These are phyloP conservation scores for Zygnema cylindricum DNA, from an alignment of 139 green algal genomes.

Conservation along the genomic window DNA sequence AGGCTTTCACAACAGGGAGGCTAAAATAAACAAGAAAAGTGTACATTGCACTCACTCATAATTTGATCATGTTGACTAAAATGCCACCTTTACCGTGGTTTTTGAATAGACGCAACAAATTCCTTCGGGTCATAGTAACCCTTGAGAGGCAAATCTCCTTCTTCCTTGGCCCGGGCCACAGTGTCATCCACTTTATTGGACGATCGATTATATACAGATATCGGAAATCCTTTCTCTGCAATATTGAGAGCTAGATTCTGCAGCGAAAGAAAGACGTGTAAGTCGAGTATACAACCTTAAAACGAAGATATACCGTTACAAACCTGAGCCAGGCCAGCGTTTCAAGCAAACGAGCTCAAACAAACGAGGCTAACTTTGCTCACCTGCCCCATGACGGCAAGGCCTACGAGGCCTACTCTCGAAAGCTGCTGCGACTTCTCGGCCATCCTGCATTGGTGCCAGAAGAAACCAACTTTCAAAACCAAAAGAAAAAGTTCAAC, in stretches of 20 bases:
- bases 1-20: too few species aligned
- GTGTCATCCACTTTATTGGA: slow-evolving; percentile 93
- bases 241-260: slow-evolving; percentile 99
- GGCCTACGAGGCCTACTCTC: slow-evolving; percentile 87
- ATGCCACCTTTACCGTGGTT: slow-evolving; percentile 71
- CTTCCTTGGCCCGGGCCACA: slow-evolving; percentile 88
- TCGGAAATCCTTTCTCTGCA: slow-evolving; percentile 96
- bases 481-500: not conserved
- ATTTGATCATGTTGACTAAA: too few species aligned
- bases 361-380: too few species aligned
- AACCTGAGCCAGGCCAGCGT: too few species aligned
- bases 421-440: slow-evolving; percentile 12
- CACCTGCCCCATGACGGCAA: slow-evolving; percentile 99
- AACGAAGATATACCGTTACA: too few species aligned
- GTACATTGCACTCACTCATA: too few species aligned
- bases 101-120: slow-evolving; percentile 92
- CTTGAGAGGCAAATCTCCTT: slow-evolving; percentile 75
- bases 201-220: slow-evolving; percentile 95
- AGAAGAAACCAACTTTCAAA: not conserved
- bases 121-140: slow-evolving; percentile 91
- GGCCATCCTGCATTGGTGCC: not conserved
- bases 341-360: too few species aligned
- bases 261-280: slow-evolving; percentile 2
- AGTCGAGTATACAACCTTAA: too few species aligned
- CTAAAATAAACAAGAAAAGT: too few species aligned